phyloP scores from a whole-genome alignment of 1,284 basidiomycete species.

The Heterobasidion irregulare region DNA sequence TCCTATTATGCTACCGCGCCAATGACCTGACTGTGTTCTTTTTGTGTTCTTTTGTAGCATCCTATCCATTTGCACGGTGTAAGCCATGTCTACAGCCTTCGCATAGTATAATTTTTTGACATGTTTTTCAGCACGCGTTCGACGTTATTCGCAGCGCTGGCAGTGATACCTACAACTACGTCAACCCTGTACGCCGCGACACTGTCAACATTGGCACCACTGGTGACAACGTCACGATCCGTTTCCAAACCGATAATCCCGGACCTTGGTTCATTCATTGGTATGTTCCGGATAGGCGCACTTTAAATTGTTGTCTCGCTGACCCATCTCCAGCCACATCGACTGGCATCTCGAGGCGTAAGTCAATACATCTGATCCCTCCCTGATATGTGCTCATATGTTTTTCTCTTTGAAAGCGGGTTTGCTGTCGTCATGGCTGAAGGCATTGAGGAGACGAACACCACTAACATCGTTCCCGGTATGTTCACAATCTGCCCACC shows the following conservation, averaged over 20 bases:
- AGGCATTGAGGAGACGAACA: conserved; percentile 11
- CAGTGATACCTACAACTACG: conserved; percentile 26
- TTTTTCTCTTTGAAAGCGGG: conserved; percentile 8
- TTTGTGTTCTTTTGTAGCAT: conserved; percentile 14
- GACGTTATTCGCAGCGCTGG: conserved; percentile 19
- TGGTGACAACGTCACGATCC: conserved; percentile 18
- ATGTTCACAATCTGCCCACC: neutral
- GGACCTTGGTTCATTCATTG: conserved; percentile 43
- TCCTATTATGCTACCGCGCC: neutral
- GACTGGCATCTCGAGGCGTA: conserved; percentile 16
- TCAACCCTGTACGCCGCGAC: conserved; percentile 25
- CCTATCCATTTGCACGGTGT: conserved; percentile 34
- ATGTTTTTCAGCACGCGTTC: conserved; percentile 15
- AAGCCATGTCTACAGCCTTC: neutral
- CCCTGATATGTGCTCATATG: neutral
- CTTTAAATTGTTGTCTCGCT: neutral
- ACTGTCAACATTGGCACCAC: conserved; percentile 15
- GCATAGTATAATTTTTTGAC: neutral
- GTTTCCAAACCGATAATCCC: conserved; percentile 31
- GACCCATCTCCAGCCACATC: neutral
- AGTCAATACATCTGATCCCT: neutral
- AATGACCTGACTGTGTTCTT: too few relatives aligned
- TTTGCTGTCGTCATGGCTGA: conserved; percentile 24
- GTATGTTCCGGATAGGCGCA: neutral
- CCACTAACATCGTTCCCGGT: neutral